A percentile compares a stretch with the other conserved stretches of the same genome.
These are phyloP conservation scores for Russula brevipes DNA, from an alignment of 768 basidiomycete genomes.

Conservation along the genomic window DNA sequence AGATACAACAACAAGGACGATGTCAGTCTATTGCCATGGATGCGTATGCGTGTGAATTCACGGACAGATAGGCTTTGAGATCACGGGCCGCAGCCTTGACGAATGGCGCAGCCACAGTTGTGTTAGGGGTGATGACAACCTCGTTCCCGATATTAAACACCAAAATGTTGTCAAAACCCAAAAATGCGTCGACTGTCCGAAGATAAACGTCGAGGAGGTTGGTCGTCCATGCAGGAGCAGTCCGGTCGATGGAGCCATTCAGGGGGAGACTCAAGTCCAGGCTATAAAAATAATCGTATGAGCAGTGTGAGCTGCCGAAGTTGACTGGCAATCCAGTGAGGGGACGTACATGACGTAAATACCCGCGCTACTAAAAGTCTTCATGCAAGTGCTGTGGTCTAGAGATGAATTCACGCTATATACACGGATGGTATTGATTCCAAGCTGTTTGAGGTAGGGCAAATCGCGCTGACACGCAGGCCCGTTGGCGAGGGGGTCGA, in stretches of 20 bases:
- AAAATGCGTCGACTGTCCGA: conserved; percentile 70
- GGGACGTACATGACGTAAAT: conserved; percentile 82
- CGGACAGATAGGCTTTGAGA: conserved; percentile 76
- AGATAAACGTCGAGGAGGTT: conserved; percentile 77
- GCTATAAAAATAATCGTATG: conserved; percentile 37
- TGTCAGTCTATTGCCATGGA: background rate
- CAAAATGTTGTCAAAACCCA: conserved; percentile 82
- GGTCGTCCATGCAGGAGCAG: conserved; percentile 70
- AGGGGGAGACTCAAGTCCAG: conserved; percentile 82
- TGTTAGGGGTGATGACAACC: conserved; percentile 47
- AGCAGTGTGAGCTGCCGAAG: conserved; percentile 6
- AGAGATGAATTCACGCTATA: conserved; percentile 81
- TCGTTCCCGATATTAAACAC: conserved; percentile 92
- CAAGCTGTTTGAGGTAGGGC: conserved; percentile 67
- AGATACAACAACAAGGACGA: conserved; percentile 11
- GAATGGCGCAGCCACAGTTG: conserved; percentile 65
- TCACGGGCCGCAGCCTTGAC: conserved; percentile 92
- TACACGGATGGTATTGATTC: conserved; percentile 76
- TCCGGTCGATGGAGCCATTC: conserved; percentile 80
- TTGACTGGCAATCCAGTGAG: background rate
- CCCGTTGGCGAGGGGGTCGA: conserved; percentile 69
- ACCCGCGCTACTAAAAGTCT: conserved; percentile 62
- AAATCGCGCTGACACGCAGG: conserved; percentile 73
- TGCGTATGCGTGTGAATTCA: conserved; percentile 14
- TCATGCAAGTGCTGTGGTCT: conserved; percentile 89